Conservation (phyloP, 345 rosid genomes). For the Gossypium stocksii region DNA sequence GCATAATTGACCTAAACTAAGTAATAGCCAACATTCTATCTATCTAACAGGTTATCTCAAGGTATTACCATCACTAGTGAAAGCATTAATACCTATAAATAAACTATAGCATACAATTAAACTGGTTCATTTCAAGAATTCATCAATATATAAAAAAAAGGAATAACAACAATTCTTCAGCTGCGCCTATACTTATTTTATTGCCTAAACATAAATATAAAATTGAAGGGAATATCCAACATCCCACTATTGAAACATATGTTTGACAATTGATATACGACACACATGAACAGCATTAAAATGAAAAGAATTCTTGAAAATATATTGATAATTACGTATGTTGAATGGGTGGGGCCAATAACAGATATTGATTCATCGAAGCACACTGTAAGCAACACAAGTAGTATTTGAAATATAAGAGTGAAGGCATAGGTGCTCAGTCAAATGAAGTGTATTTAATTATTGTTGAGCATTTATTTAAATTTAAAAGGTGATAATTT, state of each 20-base stretch:
- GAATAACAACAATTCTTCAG: not conserved
- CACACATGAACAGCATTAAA: not conserved
- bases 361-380: not conserved
- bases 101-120: not conserved
- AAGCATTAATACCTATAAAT: too few relatives aligned
- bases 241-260: not conserved
- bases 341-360: not conserved
- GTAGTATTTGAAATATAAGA: not conserved
- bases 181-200: not conserved
- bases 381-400: not conserved
- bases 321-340: not conserved
- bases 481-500: too few relatives aligned
- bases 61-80: too few relatives aligned
- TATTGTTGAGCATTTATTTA: too few relatives aligned
- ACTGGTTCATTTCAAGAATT: too few relatives aligned
- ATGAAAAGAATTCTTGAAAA: not conserved
- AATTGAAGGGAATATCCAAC: too few relatives aligned
- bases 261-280: not conserved
- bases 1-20: too few relatives aligned
- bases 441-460: too few relatives aligned
- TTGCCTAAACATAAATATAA: not conserved
- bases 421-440: too few relatives aligned
- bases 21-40: too few relatives aligned
- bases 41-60: too few relatives aligned
- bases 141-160: too few relatives aligned